Conservation (phyloP, 2,329 filamentous ascomycete genomes). For the Diplodia corticola region DNA sequence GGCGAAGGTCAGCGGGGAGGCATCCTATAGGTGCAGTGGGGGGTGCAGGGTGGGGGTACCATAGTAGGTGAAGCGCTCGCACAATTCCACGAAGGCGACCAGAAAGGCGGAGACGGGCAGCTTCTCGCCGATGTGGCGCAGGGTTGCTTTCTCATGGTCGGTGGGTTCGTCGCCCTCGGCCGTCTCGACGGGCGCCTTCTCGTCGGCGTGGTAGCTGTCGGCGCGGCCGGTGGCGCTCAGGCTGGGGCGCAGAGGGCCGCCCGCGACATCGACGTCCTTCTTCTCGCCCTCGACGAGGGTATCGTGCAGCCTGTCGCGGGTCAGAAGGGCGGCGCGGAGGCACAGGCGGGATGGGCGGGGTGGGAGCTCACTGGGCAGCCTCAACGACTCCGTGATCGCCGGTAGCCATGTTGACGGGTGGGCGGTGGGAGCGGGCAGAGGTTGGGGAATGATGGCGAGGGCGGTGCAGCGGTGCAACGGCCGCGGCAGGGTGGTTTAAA, state of each 20-base stretch:
- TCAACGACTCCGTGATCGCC: constrained; percentile 20
- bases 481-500: not conserved
- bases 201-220: constrained; percentile 15
- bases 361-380: constrained; percentile 7
- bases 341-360: too few relatives aligned
- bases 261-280: constrained; percentile 6
- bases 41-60: not conserved
- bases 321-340: not conserved
- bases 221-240: not conserved
- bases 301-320: not conserved
- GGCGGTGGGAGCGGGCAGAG: too few relatives aligned
- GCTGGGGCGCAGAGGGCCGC: constrained; percentile 15
- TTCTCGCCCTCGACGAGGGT: constrained; percentile 4
- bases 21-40: too few relatives aligned
- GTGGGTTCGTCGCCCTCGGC: constrained; percentile 35
- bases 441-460: not conserved
- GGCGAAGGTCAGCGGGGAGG: not conserved
- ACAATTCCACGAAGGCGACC: constrained; percentile 40
- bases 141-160: constrained; percentile 35
- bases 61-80: constrained; percentile 40
- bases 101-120: constrained; percentile 39
- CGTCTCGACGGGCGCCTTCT: constrained; percentile 12
- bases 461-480: too few relatives aligned
- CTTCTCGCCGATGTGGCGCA: constrained; percentile 39
- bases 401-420: constrained; percentile 3